Base-by-base conservation (phyloP, 2,329 filamentous ascomycete genomes). In the Fusarium sp. region DNA sequence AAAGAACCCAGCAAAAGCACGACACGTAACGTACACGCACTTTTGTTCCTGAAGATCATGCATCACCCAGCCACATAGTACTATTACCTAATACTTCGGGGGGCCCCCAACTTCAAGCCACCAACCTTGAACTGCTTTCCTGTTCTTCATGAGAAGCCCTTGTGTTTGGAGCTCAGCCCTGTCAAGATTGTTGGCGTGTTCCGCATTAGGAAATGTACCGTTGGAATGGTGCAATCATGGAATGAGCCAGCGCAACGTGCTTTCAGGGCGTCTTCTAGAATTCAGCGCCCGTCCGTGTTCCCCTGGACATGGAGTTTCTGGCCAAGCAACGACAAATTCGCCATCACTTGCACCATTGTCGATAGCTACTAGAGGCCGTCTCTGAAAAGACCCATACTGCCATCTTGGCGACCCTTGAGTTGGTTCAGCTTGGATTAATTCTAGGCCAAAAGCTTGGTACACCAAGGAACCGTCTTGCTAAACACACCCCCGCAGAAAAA, bases 11-110 rank as follows among this genome's bases (percentile, higher is more conserved):
- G 48, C 50, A 53, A 44, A 37, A 13, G 36, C 49, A n/a, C 44
- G 41, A 43, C 58, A 66, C 59, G 50, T 61, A 66, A 64, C 56
- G 13, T 9, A 11, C 29, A 66, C 56, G 41, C 51, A 64, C 51
- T 51, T 49, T 49, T 47, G 64, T 67, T 59, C 64, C 64, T 67
- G 64, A 67, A 66, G 39, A 66, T 66, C 63, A 61, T 58, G 49
- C 56, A 47, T 48, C 43, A 25, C 37, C 49, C 39, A 59, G 38
- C 47, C 59, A 61, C 61, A 64, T 56, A 48, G 49, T 42, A 45
- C 23, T 23, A 45, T 67, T 66, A 67, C 60, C 38, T 65, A 66
- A 66, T 47, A 49, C 3, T 35, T 49, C 29, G 49, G 29, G 11
- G 11, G 35, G 44, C 50, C 49, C 59, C 45, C 37, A 43, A 31